Evolutionary conservation across 2,329 filamentous ascomycete genomes (phyloP).

Genomic region (Dryadomyces quercivorus): DNA sequence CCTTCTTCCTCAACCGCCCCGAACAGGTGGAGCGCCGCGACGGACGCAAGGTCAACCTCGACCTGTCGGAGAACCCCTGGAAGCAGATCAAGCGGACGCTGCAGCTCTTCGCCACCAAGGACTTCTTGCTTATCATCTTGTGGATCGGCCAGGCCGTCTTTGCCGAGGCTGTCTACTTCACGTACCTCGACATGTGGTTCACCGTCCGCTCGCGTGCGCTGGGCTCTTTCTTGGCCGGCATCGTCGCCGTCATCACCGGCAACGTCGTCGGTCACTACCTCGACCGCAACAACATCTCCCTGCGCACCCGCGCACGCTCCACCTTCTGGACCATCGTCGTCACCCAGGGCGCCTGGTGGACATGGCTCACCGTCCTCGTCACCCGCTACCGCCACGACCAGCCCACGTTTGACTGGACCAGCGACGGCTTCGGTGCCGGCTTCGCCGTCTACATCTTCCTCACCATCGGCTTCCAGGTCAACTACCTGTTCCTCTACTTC

Average conservation of each 20-base stretch:
- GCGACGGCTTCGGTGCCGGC: conserved; percentile 48
- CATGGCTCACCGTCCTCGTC: conserved; percentile 55
- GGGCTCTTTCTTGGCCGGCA: conserved; percentile 57
- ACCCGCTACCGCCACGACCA: conserved; percentile 43
- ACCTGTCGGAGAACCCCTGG: conserved; percentile 42
- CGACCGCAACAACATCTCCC: conserved; percentile 40
- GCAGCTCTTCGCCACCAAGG: conserved; percentile 45
- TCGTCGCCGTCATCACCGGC: conserved; percentile 52
- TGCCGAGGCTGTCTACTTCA: conserved; percentile 60
- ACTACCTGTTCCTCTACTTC: conserved; percentile 67
- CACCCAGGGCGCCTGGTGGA: conserved; percentile 59
- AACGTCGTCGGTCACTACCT: conserved; percentile 54
- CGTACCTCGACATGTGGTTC: conserved; percentile 58
- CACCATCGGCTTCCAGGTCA: conserved; percentile 56
- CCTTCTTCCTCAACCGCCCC: conserved; percentile 48
- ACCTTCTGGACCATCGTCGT: conserved; percentile 41
- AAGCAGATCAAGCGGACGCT: conserved; percentile 48
- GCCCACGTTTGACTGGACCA: conserved; percentile 55
- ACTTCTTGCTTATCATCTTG: conserved; percentile 52
- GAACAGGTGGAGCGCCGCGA: conserved; percentile 52
- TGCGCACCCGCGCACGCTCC: conserved; percentile 40
- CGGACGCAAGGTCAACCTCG: conserved; percentile 46
- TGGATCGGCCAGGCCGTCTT: conserved; percentile 63
- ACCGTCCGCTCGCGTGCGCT: conserved; percentile 56
- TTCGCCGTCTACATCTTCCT: conserved; percentile 59